phyloP scores from a whole-genome alignment of 106 monocot genomes.

The Allium sativum region DNA sequence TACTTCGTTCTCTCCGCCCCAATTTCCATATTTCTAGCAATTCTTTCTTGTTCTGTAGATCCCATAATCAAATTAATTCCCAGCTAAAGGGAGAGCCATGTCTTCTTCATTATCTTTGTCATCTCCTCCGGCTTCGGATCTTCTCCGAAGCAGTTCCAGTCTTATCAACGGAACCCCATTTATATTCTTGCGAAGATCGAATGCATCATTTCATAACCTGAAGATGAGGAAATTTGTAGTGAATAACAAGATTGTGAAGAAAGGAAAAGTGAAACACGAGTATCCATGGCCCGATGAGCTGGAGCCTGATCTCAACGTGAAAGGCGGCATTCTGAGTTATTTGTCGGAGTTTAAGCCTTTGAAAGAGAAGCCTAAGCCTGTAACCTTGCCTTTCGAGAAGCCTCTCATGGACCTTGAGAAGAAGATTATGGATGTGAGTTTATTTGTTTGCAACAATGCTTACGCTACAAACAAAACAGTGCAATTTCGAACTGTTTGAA shows the following conservation, averaged over 20 bases:
- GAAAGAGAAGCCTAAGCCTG: conserved; percentile 51
- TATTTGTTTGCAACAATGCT: no score
- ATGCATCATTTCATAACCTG: not conserved
- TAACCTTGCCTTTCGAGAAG: conserved; percentile 77
- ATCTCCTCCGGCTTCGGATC: conserved; percentile 2
- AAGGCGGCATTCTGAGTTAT: conserved; percentile 56
- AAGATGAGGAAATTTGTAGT: not conserved
- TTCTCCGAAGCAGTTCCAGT: conserved; percentile 1
- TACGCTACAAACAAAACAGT: no score
- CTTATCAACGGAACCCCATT: not conserved
- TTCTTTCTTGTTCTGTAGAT: not conserved
- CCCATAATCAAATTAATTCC: not conserved
- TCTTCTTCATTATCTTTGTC: not conserved
- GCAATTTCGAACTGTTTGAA: no score
- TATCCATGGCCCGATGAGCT: conserved; percentile 56
- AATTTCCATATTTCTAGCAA: not conserved
- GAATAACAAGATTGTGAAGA: conserved; percentile 7
- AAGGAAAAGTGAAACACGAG: conserved; percentile 10
- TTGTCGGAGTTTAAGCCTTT: conserved; percentile 71
- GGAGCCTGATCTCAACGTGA: conserved; percentile 56
- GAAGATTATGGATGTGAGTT: conserved; percentile 60
- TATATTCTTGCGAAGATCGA: not conserved
- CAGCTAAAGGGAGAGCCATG: not conserved
- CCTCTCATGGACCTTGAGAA: conserved; percentile 66
- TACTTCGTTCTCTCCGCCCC: not conserved